Conservation (phyloP, 768 basidiomycete genomes). For the Chalciporus piperatus region DNA sequence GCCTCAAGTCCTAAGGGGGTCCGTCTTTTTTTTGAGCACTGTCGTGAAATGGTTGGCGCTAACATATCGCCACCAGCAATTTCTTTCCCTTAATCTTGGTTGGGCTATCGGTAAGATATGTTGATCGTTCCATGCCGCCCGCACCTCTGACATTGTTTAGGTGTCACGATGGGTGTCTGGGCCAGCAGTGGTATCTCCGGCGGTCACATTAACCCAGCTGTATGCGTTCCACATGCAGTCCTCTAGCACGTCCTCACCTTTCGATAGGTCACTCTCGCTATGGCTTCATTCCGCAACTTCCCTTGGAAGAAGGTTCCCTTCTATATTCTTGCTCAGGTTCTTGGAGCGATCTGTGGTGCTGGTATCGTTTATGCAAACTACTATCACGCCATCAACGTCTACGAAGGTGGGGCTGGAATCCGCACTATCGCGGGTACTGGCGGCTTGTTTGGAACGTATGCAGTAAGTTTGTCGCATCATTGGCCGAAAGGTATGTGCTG, state of each 20-base stretch:
- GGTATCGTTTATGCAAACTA: conserved; percentile 62
- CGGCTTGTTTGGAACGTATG: conserved; percentile 56
- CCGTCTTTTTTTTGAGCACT: conserved; percentile 22
- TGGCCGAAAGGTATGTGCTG: conserved; percentile 2
- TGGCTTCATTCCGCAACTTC: conserved; percentile 69
- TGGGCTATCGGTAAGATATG: conserved; percentile 31
- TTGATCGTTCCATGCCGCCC: neutral
- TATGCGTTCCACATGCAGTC: conserved; percentile 25
- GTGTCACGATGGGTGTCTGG: conserved; percentile 68
- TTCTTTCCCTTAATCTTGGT: conserved; percentile 26
- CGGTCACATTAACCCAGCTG: conserved; percentile 74
- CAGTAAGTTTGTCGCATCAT: conserved; percentile 37
- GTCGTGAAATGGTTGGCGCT: neutral
- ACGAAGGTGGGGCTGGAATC: conserved; percentile 52
- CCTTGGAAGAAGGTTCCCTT: conserved; percentile 79
- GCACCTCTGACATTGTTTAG: conserved; percentile 18
- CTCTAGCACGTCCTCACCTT: neutral
- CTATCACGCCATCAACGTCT: conserved; percentile 61
- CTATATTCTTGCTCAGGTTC: conserved; percentile 60
- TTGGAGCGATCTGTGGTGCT: conserved; percentile 60
- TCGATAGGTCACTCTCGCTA: conserved; percentile 61
- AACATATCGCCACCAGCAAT: conserved; percentile 15
- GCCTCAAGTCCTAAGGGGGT: conserved; percentile 54
- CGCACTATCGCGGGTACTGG: conserved; percentile 61
- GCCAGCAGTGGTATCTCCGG: conserved; percentile 64